Base-by-base conservation (phyloP, 164 flowering plant genomes). In the Sextonia rubra region DNA sequence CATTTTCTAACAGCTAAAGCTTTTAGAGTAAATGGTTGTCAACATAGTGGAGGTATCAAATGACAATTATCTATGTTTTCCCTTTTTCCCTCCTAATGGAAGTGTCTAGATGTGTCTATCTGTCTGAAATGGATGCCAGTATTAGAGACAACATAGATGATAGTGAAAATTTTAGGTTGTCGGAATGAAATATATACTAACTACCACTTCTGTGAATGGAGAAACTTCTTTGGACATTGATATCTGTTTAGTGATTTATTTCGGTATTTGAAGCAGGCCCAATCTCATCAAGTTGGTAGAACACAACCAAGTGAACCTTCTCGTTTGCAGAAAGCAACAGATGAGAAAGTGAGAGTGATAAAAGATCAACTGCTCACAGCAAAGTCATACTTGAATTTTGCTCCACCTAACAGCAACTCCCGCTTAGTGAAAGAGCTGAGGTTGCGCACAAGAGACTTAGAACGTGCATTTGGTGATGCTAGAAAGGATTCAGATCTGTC, bases 301-400 rank as follows among this genome's bases (percentile, higher is more conserved):
- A 48, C 60, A 56, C 76, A 74, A 49, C 61, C 64, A 3, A 76
- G 68, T 60, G 48, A 69, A 23, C 80, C 20, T 25, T 52, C 82
- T 32, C 79, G 61, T 66, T 12, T 80, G 48, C 78, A 62, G 56
- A 82, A 78, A 67, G 71, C 44, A 20, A 66, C 82, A 69, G 92
- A 90, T 85, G 91, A 81, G 83, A 94, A 76, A 85, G 80, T 95
- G 61, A 90, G 81, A 77, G 84, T 84, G 82, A 91, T 93, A 80
- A 90, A 83, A 83, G 97, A 96, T 83, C 95, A 93, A 76, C 48
- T 96, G 48, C 77, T 93, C 64, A 83, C 92, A 83, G 99, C 98
- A 69, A 90, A 78, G 85, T 88, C 86, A 60, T 96, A 86, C 82
- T 80, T 96, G 82, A 84, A 58, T 75, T 87, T 89, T 80, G 82